Evolutionary conservation across 192 early-diverging fungal species (phyloP), one percentile per base, ranked within the genome.

Genomic region (Coemansia sp.): DNA sequence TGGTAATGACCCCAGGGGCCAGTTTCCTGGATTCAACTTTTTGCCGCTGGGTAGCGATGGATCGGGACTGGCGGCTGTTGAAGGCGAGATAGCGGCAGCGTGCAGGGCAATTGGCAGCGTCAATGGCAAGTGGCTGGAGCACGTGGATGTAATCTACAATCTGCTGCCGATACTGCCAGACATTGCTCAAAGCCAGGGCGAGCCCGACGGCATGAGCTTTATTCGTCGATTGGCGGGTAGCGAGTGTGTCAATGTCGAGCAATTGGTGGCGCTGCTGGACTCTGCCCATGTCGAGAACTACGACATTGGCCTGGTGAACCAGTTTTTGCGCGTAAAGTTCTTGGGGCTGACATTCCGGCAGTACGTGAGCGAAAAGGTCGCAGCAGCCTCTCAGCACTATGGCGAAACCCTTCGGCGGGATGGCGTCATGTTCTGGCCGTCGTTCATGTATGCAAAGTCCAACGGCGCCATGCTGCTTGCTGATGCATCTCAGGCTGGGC

Each of bases 291-390:
- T 76, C 38, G 66, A 81, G 62, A 56, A 45, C 55, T 81, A 66
- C 18, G 70, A 69, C 48, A 70, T 81, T 37, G 70, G 62, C 4
- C 50, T 81, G 37, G 58, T 81, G 23, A 75, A 81, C 67, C 70
- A 73, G 34, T 75, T 76, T 65, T 33, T 81, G 60, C 78, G 78
- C 39, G 62, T 73, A 34, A 71, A 65, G 45, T 68, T 55, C 21
- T 45, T 80, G 59, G 70, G 78, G 13, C 65, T 81, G 63, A 81
- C 73, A 11, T 81, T 81, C 25, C 78, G 64, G 67, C 73, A 64
- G 25, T 81, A 81, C 39, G 78, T 55, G 26, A 31, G 52, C 23
- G 59, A 66, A 18, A 81, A 75, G 64, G 21, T 50, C 2, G 78
- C 59, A 25, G 41, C 38, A 12, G 47, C 43, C 4, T 21, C 28